Evolutionary conservation across 306 rosid genomes (phyloP), one percentile per base, ranked within the genome.

Genomic region (Cicer cuneatum): DNA sequence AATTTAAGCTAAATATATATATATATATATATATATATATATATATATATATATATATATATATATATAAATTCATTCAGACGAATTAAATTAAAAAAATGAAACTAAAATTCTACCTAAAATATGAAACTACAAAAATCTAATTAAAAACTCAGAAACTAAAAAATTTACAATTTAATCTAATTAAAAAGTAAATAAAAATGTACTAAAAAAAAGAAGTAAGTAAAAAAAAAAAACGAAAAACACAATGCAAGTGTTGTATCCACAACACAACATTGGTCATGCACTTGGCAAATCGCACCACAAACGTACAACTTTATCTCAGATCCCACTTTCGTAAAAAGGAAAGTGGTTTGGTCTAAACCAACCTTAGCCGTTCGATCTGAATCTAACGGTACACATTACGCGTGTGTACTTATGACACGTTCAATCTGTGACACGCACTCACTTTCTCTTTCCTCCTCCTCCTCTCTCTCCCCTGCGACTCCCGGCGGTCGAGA

Each of bases 341-440:
- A 68, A 75, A 52, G 5, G 40, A 41, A 42, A 66, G 12, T 24
- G 0, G 82, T 74, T 84, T 70, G 66, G 40, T 76, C 24, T 5
- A 56, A 78, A 41, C 7, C 14, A 57, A 41, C 42, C 0, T 1
- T 24, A 8, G 5, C 83, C 86, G 83, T 62, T 10, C 2, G 79
- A 85, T 83, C 43, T 5, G 9, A 38, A 85, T 85, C 85, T 0
- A 5, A 80, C 89, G 89, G 85, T 33, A 1, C 0, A 48, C 10
- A 58, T 24, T 4, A 37, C 81, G 81, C 83, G 77, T 72, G 77
- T 72, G 67, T 81, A 78, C 76, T 81, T 70, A 83, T 87, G 87
- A 71, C 86, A 64, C 85, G 71, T 77, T 58, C 74, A 76, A 71
- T 72, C 84, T 49, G 78, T 48, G 91, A 59, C 85, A 78, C 84